Percentiles rank a stretch among this genome's conserved stretches.
phyloP scores from a whole-genome alignment of 352 stramenopile genomes.

The Pythium utonaiense region DNA sequence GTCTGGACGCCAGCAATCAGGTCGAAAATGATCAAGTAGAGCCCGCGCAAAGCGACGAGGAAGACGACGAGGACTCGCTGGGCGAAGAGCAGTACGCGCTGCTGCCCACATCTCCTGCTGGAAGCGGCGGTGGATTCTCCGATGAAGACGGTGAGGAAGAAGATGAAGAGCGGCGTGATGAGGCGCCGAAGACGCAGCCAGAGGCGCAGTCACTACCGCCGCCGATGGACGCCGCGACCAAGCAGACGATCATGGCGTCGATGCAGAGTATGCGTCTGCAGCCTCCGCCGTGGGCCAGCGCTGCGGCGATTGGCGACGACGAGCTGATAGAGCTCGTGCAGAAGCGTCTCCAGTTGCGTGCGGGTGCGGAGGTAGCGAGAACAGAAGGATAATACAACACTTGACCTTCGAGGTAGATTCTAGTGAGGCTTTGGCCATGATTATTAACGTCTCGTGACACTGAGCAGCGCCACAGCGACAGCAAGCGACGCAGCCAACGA shows the following conservation, averaged over 20 bases:
- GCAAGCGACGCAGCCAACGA: slow-evolving; percentile 4
- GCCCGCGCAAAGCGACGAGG: slow-evolving; percentile 14
- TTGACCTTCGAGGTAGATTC: too few relatives aligned
- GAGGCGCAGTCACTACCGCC: background rate
- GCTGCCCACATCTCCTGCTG: slow-evolving; percentile 16
- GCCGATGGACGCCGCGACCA: slow-evolving; percentile 31
- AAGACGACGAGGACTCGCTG: slow-evolving; percentile 18
- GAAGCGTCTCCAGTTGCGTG: background rate
- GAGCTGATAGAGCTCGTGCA: slow-evolving; percentile 54
- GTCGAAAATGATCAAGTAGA: slow-evolving; percentile 23
- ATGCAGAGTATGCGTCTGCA: slow-evolving; percentile 50
- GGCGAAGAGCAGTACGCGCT: slow-evolving; percentile 17
- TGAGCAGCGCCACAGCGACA: slow-evolving; percentile 4
- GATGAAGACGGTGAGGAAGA: slow-evolving; percentile 21
- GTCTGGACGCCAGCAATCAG: too few relatives aligned
- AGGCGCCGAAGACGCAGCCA: background rate
- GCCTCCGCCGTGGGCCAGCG: slow-evolving; percentile 43
- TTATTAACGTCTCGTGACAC: slow-evolving; percentile 2
- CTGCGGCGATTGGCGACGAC: slow-evolving; percentile 41
- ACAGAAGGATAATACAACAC: background rate
- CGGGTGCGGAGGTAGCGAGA: slow-evolving; percentile 21
- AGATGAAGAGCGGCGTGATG: slow-evolving; percentile 4
- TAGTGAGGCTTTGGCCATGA: background rate
- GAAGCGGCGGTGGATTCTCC: slow-evolving; percentile 16
- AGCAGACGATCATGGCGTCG: slow-evolving; percentile 42